A percentile compares a stretch with the other conserved stretches of the same genome.
Evolutionary conservation across 495 filamentous ascomycete genomes (phyloP).

Genomic region (Xylaria longipes): DNA sequence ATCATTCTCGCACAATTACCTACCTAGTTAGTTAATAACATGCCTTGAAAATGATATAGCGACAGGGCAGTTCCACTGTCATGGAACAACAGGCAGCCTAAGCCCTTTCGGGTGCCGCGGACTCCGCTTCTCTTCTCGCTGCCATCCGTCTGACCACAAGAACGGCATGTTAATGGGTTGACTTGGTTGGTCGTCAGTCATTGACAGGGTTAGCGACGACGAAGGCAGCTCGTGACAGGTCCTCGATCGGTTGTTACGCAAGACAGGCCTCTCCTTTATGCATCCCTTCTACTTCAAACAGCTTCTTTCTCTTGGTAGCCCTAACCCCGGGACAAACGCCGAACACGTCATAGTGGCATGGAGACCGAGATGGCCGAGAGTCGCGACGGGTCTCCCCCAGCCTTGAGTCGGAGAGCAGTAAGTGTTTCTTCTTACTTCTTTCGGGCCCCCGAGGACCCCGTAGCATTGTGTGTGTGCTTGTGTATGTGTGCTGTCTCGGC

Average conservation of each 20-base stretch:
- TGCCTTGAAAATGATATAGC: too few relatives aligned
- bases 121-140: constrained; percentile 15
- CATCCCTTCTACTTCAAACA: neutral
- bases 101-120: constrained; percentile 21
- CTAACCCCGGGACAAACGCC: constrained; percentile 6
- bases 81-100: neutral
- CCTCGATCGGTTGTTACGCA: too few relatives aligned
- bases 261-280: too few relatives aligned
- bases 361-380: constrained; percentile 24
- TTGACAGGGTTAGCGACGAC: neutral
- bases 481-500: neutral
- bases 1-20: too few relatives aligned
- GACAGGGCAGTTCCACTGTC: neutral
- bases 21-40: too few relatives aligned
- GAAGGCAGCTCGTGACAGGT: too few relatives aligned
- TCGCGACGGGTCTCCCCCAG: constrained; percentile 20
- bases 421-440: constrained; percentile 7
- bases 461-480: neutral
- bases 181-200: neutral
- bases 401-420: constrained; percentile 25
- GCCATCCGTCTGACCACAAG: neutral
- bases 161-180: neutral
- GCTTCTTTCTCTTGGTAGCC: neutral
- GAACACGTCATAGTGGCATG: constrained; percentile 15
- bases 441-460: constrained; percentile 4